Evolutionary conservation across 1,284 basidiomycete species (phyloP), one percentile per base, ranked within the genome.

Genomic region (Malassezia pachydermatis): DNA sequence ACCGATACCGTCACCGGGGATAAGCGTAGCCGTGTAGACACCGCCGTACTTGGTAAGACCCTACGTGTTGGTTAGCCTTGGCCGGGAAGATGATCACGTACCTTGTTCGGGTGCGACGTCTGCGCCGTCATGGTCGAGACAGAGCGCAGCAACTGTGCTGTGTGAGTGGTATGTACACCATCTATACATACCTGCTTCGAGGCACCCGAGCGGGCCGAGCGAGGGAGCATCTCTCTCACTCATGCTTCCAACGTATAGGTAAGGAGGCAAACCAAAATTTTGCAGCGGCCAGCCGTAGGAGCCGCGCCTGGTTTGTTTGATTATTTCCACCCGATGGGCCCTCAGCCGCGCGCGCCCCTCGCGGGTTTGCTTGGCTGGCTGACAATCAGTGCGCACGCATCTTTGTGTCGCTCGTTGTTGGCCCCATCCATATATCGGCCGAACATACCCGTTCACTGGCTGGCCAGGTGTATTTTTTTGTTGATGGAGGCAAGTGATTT

Each of bases 31-130:
- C n/a, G 68, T 69, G 57, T 65, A 69, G 61, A 87, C 81, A 68
- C 89, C 90, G 51, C 92, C 92, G 73, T 94, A 95, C 77, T 95
- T 95, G 60, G 88, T 87, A 14, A 86, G 81, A 41, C 83, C 80
- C 86, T 90, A 51, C 14, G 33, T 33, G 29, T 37, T 27, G 27
- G 34, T 9, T 25, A 10, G 32, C 14, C 2, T n/a, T n/a, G 2
- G 13, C 16, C 14, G n/a, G 19, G 29, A 20, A 30, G 13, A n/a
- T n/a, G 16, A 23, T 16, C 42, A 50, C 78, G 58, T 67, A 84
- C 84, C 67, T 81, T 78, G 65, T 81, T 78, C 58, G 84, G 79
- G 73, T 78, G 81, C 59, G 85, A 83, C 72, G 84, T 86, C 41
- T 81, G 83, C 48, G 85, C 82, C 45, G 85, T 81, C 61, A 86